These are phyloP conservation scores for Blastomyces emzantsi DNA, from an alignment of 2,329 filamentous ascomycete species.

Conservation along the genomic window DNA sequence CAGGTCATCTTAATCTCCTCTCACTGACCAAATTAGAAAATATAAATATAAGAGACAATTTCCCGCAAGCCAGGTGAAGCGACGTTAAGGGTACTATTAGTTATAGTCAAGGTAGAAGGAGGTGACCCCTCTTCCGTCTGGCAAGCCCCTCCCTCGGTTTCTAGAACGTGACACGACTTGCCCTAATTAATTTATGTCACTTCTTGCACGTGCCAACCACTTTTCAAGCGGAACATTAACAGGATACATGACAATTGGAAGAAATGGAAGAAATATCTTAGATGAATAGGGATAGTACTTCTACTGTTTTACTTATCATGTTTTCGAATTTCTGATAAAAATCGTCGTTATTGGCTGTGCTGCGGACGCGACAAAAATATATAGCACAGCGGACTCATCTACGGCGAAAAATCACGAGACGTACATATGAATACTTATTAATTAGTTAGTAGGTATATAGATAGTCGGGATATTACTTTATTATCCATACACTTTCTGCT, in stretches of 20 bases:
- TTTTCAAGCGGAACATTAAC: not conserved
- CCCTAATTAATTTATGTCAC: conserved; percentile 1
- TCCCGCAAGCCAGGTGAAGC: not conserved
- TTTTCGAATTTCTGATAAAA: not conserved
- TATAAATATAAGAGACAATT: not conserved
- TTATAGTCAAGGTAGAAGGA: not conserved
- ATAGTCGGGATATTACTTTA: not conserved
- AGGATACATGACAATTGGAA: not conserved
- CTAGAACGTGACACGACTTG: conserved; percentile 1
- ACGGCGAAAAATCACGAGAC: not conserved
- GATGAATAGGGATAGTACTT: not conserved
- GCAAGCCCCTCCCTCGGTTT: not conserved
- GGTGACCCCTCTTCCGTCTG: not conserved
- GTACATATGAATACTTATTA: not conserved
- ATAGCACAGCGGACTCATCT: not conserved
- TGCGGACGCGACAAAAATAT: not conserved
- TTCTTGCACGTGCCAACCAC: not conserved
- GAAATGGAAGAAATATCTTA: not conserved
- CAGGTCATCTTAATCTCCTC: not conserved
- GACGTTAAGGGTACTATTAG: no score
- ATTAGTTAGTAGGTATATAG: not conserved
- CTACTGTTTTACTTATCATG: not conserved
- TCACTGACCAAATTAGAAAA: not conserved
- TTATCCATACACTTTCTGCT: not conserved
- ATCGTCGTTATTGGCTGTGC: not conserved